Percentiles rank a stretch among this genome's conserved stretches.
Evolutionary conservation across 371 early-diverging fungal species (phyloP).

Genomic region (Catenaria anguillulae): DNA sequence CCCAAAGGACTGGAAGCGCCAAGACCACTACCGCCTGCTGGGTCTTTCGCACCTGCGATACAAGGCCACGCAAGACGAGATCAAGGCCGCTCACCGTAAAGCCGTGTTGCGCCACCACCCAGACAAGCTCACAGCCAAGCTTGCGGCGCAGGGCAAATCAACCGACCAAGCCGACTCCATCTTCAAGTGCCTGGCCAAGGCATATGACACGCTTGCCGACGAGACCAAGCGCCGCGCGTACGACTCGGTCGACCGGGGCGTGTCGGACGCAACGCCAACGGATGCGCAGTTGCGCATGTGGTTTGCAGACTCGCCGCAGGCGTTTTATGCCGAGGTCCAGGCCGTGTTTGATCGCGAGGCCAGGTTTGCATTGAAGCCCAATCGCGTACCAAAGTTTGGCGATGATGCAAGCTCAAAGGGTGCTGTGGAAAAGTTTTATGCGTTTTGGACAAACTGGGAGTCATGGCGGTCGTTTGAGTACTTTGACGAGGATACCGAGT

Average conservation of each 20-base stretch:
- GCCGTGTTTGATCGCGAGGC: conserved; percentile 82
- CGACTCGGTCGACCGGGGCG: conserved; percentile 81
- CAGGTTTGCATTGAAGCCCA: conserved; percentile 68
- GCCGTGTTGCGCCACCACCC: conserved; percentile 78
- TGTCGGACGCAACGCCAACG: conserved; percentile 39
- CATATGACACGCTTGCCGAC: conserved; percentile 86
- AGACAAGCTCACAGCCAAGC: conserved; percentile 61
- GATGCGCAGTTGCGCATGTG: conserved; percentile 9
- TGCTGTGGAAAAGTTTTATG: conserved; percentile 87
- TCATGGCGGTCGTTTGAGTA: conserved; percentile 97
- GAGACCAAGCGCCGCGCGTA: conserved; percentile 83
- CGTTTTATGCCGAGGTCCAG: conserved; percentile 78
- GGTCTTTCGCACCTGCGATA: conserved; percentile 66
- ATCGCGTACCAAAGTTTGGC: conserved; percentile 74
- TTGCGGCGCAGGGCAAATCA: conserved; percentile 34
- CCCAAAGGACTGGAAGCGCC: conserved; percentile 22
- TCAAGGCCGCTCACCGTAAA: conserved; percentile 55
- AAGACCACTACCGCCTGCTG: conserved; percentile 76
- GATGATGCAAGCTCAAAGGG: conserved; percentile 50
- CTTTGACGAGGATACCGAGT: conserved; percentile 67
- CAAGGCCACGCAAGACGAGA: conserved; percentile 65
- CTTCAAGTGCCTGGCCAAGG: conserved; percentile 98
- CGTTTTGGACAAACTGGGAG: conserved; percentile 84
- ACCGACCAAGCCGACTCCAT: conserved; percentile 40
- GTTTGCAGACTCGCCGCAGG: conserved; percentile 53